Evolutionary conservation across 176 grass and related monocot genomes (phyloP).

Genomic region (Oryza coarctata): DNA sequence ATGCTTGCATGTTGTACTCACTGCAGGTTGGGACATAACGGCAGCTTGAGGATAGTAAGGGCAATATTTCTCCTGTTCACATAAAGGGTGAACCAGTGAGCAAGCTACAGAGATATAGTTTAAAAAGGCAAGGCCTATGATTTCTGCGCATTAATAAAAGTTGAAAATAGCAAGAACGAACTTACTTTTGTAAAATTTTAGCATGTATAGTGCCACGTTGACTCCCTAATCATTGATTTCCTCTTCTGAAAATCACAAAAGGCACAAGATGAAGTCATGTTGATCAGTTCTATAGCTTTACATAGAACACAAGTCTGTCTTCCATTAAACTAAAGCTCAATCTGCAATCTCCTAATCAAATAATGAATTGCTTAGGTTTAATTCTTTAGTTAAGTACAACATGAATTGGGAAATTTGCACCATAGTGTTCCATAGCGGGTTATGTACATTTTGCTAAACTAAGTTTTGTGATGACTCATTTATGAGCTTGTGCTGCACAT

Average conservation of each 20-base stretch:
- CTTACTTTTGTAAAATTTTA: conserved; percentile 87
- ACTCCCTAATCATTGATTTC: conserved; percentile 60
- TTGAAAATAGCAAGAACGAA: conserved; percentile 3
- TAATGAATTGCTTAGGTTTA: neutral
- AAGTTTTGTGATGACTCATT: neutral
- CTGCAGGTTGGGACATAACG: conserved; percentile 89
- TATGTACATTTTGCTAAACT: neutral
- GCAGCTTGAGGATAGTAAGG: conserved; percentile 70
- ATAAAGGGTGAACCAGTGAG: conserved; percentile 26
- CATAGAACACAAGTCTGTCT: neutral
- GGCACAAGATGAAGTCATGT: conserved; percentile 4
- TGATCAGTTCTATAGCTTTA: neutral
- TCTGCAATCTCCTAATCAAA: neutral
- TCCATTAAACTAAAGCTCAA: conserved; percentile 8
- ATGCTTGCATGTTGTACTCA: conserved; percentile 80
- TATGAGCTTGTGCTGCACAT: neutral
- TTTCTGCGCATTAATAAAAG: neutral
- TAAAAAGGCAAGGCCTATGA: conserved; percentile 6
- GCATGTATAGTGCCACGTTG: conserved; percentile 57
- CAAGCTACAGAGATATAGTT: conserved; percentile 20
- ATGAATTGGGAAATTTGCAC: neutral
- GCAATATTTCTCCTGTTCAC: conserved; percentile 83
- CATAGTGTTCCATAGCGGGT: neutral
- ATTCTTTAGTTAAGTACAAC: neutral
- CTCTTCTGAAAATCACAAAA: conserved; percentile 35